Evolutionary conservation across 441 rosid species (phyloP).

Genomic region (Brassica balearica): DNA sequence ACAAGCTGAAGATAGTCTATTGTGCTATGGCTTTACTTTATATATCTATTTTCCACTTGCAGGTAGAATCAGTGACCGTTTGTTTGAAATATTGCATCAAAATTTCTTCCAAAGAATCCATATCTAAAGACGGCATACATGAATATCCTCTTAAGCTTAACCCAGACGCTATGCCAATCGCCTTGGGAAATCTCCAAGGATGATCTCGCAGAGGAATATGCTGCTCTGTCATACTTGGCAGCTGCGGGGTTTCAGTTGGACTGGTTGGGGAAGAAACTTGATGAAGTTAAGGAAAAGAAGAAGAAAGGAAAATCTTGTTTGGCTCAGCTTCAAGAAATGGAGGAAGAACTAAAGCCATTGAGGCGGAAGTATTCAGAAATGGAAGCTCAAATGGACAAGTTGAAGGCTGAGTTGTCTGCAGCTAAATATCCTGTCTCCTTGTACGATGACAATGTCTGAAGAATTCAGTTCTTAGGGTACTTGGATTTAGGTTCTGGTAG

Average conservation of each 20-base stretch:
- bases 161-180: neutral
- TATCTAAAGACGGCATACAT: neutral
- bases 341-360: neutral
- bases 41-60: neutral
- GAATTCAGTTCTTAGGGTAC: neutral
- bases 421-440: neutral
- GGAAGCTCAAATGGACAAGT: slow-evolving; percentile 9
- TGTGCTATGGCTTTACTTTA: neutral
- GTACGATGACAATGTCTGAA: neutral
- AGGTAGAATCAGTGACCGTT: neutral
- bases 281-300: neutral
- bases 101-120: neutral
- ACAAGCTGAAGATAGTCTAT: neutral
- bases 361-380: neutral
- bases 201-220: neutral
- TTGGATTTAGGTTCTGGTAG: neutral
- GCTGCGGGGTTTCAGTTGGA: slow-evolving; percentile 1
- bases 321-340: slow-evolving; percentile 14
- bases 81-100: slow-evolving; percentile 8
- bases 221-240: neutral
- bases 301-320: slow-evolving; percentile 7
- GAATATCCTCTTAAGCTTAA: neutral
- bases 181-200: neutral
- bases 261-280: neutral
- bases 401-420: slow-evolving; percentile 10